Evolutionary conservation across 2,329 filamentous ascomycete genomes (phyloP).

Genomic region (Bipolaris gigantea): DNA sequence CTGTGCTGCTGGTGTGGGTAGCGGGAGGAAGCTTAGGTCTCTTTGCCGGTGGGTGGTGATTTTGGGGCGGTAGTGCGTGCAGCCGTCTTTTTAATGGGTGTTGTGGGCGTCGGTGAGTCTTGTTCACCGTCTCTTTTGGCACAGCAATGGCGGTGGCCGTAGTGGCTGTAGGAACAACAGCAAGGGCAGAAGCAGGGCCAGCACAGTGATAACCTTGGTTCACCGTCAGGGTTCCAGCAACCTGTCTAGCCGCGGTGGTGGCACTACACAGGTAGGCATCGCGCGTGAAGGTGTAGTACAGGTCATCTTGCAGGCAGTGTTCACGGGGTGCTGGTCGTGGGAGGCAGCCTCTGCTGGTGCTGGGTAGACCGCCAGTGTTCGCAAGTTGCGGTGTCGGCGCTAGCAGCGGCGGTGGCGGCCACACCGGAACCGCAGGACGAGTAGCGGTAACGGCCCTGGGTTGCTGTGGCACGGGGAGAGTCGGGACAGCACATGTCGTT

Average conservation of each 20-base stretch:
- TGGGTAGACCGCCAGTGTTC: background rate
- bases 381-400: conserved; percentile 10
- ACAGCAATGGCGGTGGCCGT: background rate
- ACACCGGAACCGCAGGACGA: background rate
- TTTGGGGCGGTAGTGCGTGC: background rate
- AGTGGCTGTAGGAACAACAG: background rate
- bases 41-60: background rate
- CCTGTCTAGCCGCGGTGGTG: conserved; percentile 2
- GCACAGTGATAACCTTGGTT: background rate
- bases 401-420: conserved; percentile 2
- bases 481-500: background rate
- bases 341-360: conserved; percentile 3
- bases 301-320: conserved; percentile 15
- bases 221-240: background rate
- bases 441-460: background rate
- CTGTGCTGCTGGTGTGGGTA: no score
- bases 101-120: background rate
- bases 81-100: background rate
- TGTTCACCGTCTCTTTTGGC: background rate
- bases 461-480: background rate
- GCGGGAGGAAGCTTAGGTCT: background rate
- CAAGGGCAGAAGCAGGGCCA: background rate
- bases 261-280: conserved; percentile 12
- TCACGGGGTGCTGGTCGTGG: conserved; percentile 16
- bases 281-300: conserved; percentile 9